Base-by-base conservation (phyloP, 2,329 filamentous ascomycete species). In the Nothophoma quercina region DNA sequence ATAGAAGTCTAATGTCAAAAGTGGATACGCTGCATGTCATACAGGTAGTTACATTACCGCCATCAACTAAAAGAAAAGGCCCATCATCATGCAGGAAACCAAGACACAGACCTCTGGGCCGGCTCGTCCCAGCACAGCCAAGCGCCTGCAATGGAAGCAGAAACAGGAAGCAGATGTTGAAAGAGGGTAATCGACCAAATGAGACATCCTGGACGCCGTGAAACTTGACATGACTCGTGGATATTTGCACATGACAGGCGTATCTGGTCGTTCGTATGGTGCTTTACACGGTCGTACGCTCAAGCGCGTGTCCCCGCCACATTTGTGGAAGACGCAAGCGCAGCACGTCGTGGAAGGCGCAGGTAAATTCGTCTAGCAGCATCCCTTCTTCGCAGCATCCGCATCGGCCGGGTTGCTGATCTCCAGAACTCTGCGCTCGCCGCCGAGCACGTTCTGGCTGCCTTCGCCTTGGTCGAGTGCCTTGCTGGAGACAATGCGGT, bases 401-500 rank as follows among this genome's bases (percentile, higher is more conserved):
- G 91, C 85, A 67, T 95, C 90, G 64, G 89, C 86, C 43, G 91
- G 86, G 79, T 93, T 91, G 83, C 86, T 93, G 70, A 96, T 88
- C 62, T 91, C 88, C 71, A 98, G 90, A 41, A 83, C 79, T 75
- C 90, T 91, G 68, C 91, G 89, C 64, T 89, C 70, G 59, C 69
- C 86, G 64, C 87, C 87, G 69, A 95, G 89, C 63, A 89, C 88
- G 71, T 89, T 88, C 75, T 91, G 89, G 60, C 88, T 83, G 58
- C 86, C 85, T 68, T 96, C 93, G 72, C 90, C 91, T 72, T 89
- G 90, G 75, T 97, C 93, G 69, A 98, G 87, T 33, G 92, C 91
- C 84, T 98, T 98, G 85, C 90, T 95, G 51, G 93, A 98, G 62
- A 99, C 95, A 70, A 99, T 99, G 72, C 93, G 90, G 85, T 98